Evolutionary conservation across 2,329 filamentous ascomycete species (phyloP).

Genomic region (Fulvia fulva): DNA sequence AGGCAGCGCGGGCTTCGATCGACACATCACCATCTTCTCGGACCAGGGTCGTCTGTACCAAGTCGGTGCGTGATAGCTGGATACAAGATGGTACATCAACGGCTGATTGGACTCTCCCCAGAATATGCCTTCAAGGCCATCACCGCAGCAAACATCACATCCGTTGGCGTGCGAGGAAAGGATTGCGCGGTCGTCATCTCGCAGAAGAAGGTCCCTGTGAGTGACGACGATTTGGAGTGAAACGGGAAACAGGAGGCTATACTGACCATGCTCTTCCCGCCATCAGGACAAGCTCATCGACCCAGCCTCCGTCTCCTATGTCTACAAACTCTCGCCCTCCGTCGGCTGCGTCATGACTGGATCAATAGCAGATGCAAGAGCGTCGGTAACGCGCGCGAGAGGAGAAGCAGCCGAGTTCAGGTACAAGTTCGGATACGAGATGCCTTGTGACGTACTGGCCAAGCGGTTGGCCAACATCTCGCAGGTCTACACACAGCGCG

Average conservation of each 20-base stretch:
- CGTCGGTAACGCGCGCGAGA: slow-evolving; percentile 86
- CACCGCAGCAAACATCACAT: slow-evolving; percentile 98
- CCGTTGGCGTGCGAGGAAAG: slow-evolving; percentile 92
- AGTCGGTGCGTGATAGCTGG: slow-evolving; percentile 71
- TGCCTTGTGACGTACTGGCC: slow-evolving; percentile 94
- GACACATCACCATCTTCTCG: slow-evolving; percentile 99
- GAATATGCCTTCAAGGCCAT: slow-evolving; percentile 99
- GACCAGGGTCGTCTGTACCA: slow-evolving; percentile 97
- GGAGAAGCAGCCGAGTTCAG: slow-evolving; percentile 95
- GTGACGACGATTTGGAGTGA: slow-evolving; percentile 37
- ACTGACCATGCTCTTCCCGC: slow-evolving; percentile 17
- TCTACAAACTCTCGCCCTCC: slow-evolving; percentile 93
- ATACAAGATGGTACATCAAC: slow-evolving; percentile 1
- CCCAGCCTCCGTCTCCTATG: slow-evolving; percentile 90
- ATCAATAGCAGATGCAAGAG: slow-evolving; percentile 93
- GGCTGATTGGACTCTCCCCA: slow-evolving; percentile 40
- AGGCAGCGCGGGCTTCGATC: slow-evolving; percentile 89
- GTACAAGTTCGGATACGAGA: slow-evolving; percentile 99
- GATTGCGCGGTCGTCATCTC: slow-evolving; percentile 95
- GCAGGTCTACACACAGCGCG: slow-evolving; percentile 97
- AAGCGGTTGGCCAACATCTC: slow-evolving; percentile 98
- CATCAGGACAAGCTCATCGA: slow-evolving; percentile 99
- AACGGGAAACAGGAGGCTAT: not conserved
- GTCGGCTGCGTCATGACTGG: slow-evolving; percentile 98
- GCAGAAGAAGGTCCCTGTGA: slow-evolving; percentile 98